Percentiles rank a stretch among this genome's conserved stretches.
phyloP scores from a whole-genome alignment of 176 grass and related monocot species.

The Chrysopogon serrulatus region DNA sequence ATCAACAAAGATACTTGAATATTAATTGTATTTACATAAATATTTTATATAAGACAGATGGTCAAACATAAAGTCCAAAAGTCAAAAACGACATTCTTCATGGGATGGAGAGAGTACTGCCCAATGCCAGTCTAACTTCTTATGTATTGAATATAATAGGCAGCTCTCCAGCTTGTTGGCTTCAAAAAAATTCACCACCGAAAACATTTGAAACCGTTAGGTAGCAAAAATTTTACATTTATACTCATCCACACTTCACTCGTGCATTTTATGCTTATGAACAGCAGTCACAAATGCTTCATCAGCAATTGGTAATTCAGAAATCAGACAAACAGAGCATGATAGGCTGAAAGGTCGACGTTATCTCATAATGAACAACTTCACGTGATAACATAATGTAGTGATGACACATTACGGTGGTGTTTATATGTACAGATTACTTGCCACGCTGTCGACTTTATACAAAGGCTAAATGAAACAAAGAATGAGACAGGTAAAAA shows the following conservation, averaged over 20 bases:
- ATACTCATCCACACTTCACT: background rate
- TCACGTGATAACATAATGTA: background rate
- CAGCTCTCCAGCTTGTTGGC: no score
- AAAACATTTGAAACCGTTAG: no score
- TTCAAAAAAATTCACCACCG: no score
- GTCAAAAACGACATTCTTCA: no score
- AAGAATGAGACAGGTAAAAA: background rate
- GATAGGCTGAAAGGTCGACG: background rate
- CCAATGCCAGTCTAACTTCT: no score
- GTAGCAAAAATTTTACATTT: background rate
- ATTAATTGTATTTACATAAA: no score
- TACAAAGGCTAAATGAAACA: background rate
- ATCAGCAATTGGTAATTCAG: background rate
- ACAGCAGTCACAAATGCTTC: background rate
- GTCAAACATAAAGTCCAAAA: no score
- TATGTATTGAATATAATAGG: no score
- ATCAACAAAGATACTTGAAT: no score
- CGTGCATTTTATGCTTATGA: background rate
- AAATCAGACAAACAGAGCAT: background rate
- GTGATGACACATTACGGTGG: background rate
- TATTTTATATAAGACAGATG: no score
- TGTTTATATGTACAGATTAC: slow-evolving; percentile 26
- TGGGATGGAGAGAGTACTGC: no score
- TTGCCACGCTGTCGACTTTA: background rate
- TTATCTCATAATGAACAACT: background rate